Evolutionary conservation across 208 protist genomes (phyloP).

Genomic region (Trypanosoma congolense): DNA sequence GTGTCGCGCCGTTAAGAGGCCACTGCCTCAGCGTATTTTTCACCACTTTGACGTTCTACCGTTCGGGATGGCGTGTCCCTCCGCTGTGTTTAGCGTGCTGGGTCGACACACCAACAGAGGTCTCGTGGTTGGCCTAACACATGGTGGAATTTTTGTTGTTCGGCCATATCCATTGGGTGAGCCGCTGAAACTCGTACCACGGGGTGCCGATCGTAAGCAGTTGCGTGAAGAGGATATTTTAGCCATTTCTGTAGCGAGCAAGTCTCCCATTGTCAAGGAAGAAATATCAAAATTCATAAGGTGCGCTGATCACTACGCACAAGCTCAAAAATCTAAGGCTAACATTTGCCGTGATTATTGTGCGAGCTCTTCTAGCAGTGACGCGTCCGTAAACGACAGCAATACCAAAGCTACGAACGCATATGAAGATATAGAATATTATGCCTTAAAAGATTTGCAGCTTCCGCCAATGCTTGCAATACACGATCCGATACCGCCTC

Average conservation of each 20-base stretch:
- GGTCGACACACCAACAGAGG: slow-evolving; percentile 60
- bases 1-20: slow-evolving; percentile 30
- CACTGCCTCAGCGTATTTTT: slow-evolving; percentile 38
- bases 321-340: too few species aligned
- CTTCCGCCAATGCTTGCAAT: slow-evolving; percentile 42
- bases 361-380: not conserved
- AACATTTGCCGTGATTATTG: too few species aligned
- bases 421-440: slow-evolving; percentile 25
- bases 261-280: not conserved
- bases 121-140: slow-evolving; percentile 33
- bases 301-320: too few species aligned
- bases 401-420: not conserved
- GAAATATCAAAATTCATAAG: not conserved
- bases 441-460: slow-evolving; percentile 33
- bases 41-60: slow-evolving; percentile 58
- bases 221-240: slow-evolving; percentile 2
- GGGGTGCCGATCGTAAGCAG: slow-evolving; percentile 4
- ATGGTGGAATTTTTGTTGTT: slow-evolving; percentile 33
- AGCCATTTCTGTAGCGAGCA: not conserved
- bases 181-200: slow-evolving; percentile 20
- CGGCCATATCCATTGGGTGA: slow-evolving; percentile 25
- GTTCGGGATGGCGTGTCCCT: slow-evolving; percentile 40
- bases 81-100: slow-evolving; percentile 40
- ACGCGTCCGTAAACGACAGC: not conserved
- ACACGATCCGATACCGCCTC: slow-evolving; percentile 36